Evolutionary conservation across 163 green algal species (phyloP).

Genomic region (Picocystis sp.): DNA sequence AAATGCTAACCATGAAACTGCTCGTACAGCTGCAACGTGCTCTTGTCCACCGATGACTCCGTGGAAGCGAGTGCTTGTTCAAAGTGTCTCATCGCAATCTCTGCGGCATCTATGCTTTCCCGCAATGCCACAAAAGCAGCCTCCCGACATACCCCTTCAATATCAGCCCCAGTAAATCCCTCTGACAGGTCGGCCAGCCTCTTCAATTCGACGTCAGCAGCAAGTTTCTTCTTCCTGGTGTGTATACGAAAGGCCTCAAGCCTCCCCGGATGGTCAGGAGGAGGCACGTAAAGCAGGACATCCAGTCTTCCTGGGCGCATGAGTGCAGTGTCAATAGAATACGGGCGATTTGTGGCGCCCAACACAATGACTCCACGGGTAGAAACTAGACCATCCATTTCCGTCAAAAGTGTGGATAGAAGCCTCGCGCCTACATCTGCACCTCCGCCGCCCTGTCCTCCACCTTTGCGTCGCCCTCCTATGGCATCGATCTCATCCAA

Average conservation of each 20-base stretch:
- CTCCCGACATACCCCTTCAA: conserved; percentile 60
- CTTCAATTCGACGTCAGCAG: conserved; percentile 53
- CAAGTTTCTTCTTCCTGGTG: conserved; percentile 39
- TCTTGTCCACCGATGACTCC: too few relatives aligned
- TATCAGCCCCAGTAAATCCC: conserved; percentile 50
- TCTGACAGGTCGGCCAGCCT: conserved; percentile 15
- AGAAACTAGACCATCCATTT: conserved; percentile 87
- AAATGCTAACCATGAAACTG: too few relatives aligned
- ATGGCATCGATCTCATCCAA: conserved; percentile 79
- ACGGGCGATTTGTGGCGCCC: conserved; percentile 66
- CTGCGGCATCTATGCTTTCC: conserved; percentile 27
- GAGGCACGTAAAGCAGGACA: conserved; percentile 62
- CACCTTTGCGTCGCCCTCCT: conserved; percentile 16
- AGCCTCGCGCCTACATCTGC: conserved; percentile 42
- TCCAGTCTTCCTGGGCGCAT: conserved; percentile 69
- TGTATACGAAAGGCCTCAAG: conserved; percentile 48
- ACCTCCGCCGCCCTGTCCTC: conserved; percentile 4
- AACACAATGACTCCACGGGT: conserved; percentile 57
- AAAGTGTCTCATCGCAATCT: conserved; percentile 3
- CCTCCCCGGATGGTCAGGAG: conserved; percentile 49
- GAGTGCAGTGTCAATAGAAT: conserved; percentile 58
- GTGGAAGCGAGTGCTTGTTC: not conserved
- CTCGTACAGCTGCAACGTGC: too few relatives aligned
- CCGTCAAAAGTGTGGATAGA: conserved; percentile 65
- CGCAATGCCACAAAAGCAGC: conserved; percentile 53